phyloP scores from a whole-genome alignment of 495 filamentous ascomycete species.

The Aspergillus ellipticus region DNA sequence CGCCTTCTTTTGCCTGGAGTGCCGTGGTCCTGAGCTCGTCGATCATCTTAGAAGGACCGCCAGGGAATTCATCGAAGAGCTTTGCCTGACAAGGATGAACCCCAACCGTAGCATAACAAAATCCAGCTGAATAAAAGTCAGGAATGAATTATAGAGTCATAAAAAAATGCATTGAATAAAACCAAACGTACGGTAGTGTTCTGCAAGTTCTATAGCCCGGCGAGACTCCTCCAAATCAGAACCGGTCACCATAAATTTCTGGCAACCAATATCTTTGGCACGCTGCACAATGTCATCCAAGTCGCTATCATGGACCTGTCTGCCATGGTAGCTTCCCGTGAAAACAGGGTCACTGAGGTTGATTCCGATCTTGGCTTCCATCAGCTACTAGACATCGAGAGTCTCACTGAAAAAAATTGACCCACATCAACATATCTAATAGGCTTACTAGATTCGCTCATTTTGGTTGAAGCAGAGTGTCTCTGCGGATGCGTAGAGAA shows the following conservation, averaged over 20 bases:
- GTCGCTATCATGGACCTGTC: constrained; percentile 74
- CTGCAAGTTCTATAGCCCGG: constrained; percentile 68
- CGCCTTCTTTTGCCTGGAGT: constrained; percentile 38
- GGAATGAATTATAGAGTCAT: not conserved
- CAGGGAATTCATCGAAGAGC: constrained; percentile 60
- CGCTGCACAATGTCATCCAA: constrained; percentile 71
- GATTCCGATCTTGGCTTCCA: constrained; percentile 66
- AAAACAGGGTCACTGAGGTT: constrained; percentile 91
- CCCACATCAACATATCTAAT: constrained; percentile 47
- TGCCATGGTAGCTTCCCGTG: constrained; percentile 78
- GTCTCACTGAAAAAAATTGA: too few relatives aligned
- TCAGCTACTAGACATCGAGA: not conserved
- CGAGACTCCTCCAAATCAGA: constrained; percentile 75
- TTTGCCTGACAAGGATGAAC: constrained; percentile 83
- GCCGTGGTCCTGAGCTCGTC: constrained; percentile 58
- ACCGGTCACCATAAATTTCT: constrained; percentile 92
- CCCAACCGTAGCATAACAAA: constrained; percentile 83
- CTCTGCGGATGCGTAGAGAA: constrained; percentile 8
- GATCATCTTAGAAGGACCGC: constrained; percentile 54
- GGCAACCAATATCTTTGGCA: constrained; percentile 70
- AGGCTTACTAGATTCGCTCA: constrained; percentile 31
- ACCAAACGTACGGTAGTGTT: constrained; percentile 60
- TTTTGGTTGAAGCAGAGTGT: constrained; percentile 14
- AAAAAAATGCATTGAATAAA: not conserved
- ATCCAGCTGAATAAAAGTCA: constrained; percentile 47